Evolutionary conservation across 441 rosid species (phyloP), one percentile per base, ranked within the genome.

Genomic region (Populus hybrid): DNA sequence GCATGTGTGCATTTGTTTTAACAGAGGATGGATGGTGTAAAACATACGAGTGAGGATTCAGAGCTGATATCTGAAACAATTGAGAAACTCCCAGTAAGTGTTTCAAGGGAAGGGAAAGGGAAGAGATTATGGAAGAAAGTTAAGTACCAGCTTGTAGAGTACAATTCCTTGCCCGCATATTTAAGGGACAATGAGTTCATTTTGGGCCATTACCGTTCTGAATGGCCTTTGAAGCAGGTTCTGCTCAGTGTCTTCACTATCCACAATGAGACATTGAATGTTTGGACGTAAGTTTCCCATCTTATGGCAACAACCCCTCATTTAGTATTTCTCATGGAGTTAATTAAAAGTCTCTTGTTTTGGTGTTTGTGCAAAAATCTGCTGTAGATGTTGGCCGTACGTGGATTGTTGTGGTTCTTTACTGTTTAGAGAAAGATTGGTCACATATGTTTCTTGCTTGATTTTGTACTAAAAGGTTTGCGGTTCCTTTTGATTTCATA

Each of bases 241-340:
- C 80, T 95, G 65, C 90, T 95, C 36, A 95, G 99, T 79, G 88
- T 91, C 74, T 95, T 95, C 80, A 79, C 86, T 32, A 85, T 95
- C 80, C 99, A 95, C 81, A 95, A 95, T 36, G 99, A 93, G 84
- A 95, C 99, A 11, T 83, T 95, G 66, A 95, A 95, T 77, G 97
- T 95, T 57, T 95, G 99, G 98, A 95, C 98, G 98, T 95, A 84
- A 90, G 98, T 77, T 80, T 26, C 73, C 40, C 69, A 3, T 61
- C 2, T 24, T 10, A 24, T 28, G 36, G 10, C 23, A 38, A 40
- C 50, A 40, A 54, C 61, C 61, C 57, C 34, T 42, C 20, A 14
- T 2, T 66, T 42, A 64, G 21, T 36, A 1, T 46, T 75, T 76
- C 40, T 68, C 16, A 7, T 6, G 70, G 30, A 8, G 40, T 32